Evolutionary conservation across 1,284 basidiomycete species (phyloP), one percentile per base, ranked within the genome.

Genomic region (Trichosporon coremiiforme): DNA sequence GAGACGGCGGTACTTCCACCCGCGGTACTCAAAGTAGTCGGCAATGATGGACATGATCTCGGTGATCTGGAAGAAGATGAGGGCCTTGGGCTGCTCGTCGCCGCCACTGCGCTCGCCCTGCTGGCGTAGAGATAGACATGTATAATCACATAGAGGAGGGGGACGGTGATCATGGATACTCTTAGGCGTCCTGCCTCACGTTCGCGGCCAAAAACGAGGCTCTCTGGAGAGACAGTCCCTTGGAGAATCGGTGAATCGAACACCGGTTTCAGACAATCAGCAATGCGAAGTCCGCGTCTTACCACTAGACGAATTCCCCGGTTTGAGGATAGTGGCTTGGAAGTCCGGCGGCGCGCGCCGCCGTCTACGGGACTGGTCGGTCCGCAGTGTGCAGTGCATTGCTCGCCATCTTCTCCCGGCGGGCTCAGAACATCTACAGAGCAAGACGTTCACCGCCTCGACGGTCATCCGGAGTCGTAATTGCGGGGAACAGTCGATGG

Each of bases 51-150:
- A 95, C 96, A 99, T 98, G 81, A 98, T 95, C 78, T 95, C 90
- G 8, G 96, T 98, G 96, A 98, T 98, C 85, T 99, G 96, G 90
- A 98, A 98, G 89, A 98, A 98, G 81, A 99, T 98, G 72, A 99
- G 89, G 41, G 80, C 81, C 80, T 95, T 90, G 86, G 41, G 41
- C 7, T 45, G 15, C 2, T 45, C 15, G 15, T 41, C 10, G 38
- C 38, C 10, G 38, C 38, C 38, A 10, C 41, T 1, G 41, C 41
- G 41, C 41, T 45, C 15, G 15, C 41, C 41, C 13, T 45, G 12
- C 41, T 45, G 5, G 41, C 41, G 2, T 45, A 17, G 2, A 17
- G 41, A 38, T 12, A 38, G 36, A 7, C 36, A 7, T 38, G 36
- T n/a, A 38, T 38, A 17, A 47, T n/a, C 17, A 47, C n/a, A 17